Conservation (phyloP, 2,329 filamentous ascomycete species). For the Botrytis cinerea region DNA sequence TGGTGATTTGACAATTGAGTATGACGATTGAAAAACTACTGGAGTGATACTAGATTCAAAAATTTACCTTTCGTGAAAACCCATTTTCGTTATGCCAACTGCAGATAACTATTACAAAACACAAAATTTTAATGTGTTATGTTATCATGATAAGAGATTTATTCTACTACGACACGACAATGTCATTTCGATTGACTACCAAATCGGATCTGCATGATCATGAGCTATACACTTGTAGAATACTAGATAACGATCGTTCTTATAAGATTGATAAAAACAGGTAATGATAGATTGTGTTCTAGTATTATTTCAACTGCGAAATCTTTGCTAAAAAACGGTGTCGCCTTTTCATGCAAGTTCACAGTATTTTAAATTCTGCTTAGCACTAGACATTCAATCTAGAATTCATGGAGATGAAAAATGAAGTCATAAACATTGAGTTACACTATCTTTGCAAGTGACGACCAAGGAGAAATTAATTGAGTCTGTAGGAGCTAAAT, state of each 20-base stretch:
- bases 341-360: neutral
- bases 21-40: neutral
- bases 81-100: neutral
- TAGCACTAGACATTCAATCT: neutral
- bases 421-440: neutral
- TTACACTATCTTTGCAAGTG: neutral
- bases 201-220: too few relatives aligned
- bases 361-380: neutral
- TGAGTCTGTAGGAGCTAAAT: neutral
- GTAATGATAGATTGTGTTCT: neutral
- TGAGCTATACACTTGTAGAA: neutral
- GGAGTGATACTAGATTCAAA: neutral
- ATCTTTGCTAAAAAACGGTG: neutral
- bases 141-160: too few relatives aligned
- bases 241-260: too few relatives aligned
- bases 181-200: too few relatives aligned
- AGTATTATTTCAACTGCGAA: neutral
- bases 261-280: too few relatives aligned
- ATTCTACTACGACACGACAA: too few relatives aligned
- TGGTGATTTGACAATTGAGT: neutral
- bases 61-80: neutral
- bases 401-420: neutral
- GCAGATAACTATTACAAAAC: neutral
- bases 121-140: neutral
- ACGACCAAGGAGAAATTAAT: neutral